These are phyloP conservation scores for Aspergillaceae sp. DNA, from an alignment of 2,329 filamentous ascomycete species.

Conservation along the genomic window DNA sequence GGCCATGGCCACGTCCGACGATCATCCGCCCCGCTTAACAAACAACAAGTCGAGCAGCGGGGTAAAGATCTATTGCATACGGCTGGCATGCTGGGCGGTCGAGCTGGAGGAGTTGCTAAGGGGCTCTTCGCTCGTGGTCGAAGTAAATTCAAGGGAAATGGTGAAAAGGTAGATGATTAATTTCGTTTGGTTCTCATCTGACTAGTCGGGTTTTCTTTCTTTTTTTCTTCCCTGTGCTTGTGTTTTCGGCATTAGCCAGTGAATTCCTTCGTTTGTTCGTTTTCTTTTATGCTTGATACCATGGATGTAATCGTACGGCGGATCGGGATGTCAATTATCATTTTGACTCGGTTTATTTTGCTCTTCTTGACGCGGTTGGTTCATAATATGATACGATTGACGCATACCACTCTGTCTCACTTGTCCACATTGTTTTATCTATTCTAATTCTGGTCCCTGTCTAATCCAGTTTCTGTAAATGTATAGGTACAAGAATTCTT, in stretches of 20 bases:
- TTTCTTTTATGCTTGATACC: constrained; percentile 17
- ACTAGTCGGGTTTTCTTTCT: constrained; percentile 10
- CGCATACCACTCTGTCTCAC: no score
- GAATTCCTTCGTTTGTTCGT: not conserved
- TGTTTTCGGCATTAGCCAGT: constrained; percentile 1
- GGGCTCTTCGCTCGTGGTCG: constrained; percentile 85
- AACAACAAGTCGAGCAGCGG: constrained; percentile 64
- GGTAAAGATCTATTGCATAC: constrained; percentile 83
- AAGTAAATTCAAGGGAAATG: constrained; percentile 62
- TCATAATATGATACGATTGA: no score
- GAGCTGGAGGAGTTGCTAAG: constrained; percentile 73
- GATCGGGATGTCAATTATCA: not conserved
- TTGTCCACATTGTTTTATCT: no score
- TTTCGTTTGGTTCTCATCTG: constrained; percentile 27
- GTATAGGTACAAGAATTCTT: no score
- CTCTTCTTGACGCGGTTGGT: no score
- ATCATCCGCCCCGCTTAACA: constrained; percentile 31
- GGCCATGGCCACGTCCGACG: constrained; percentile 26
- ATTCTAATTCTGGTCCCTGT: no score
- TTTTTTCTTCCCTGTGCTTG: constrained; percentile 9
- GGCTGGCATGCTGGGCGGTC: constrained; percentile 62
- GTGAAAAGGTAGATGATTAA: constrained; percentile 81
- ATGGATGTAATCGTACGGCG: constrained; percentile 18
- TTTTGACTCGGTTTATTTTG: no score
- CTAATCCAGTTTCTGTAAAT: no score